These are phyloP conservation scores for Fagopyrum tataricum DNA, from an alignment of 148 eudicot genomes.

Conservation along the genomic window DNA sequence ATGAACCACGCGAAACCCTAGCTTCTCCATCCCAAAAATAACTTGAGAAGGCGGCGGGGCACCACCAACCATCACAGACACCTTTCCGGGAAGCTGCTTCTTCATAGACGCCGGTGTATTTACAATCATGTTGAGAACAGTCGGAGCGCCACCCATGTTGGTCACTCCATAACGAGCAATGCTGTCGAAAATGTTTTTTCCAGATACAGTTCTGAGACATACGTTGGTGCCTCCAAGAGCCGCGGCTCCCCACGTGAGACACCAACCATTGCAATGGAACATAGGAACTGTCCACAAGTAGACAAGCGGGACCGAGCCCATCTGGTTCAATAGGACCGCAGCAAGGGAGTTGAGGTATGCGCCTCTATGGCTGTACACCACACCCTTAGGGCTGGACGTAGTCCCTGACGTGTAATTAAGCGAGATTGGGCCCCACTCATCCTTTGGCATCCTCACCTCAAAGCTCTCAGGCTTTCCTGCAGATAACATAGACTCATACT, in stretches of 20 bases:
- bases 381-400: constrained; percentile 74
- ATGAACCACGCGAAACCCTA: constrained; percentile 33
- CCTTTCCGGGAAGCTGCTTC: constrained; percentile 21
- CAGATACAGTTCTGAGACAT: constrained; percentile 40
- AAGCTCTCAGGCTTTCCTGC: constrained; percentile 35
- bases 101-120: constrained; percentile 19
- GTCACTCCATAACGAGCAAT: constrained; percentile 43
- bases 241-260: constrained; percentile 49
- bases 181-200: constrained; percentile 32
- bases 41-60: constrained; percentile 43
- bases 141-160: constrained; percentile 57
- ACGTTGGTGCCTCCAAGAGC: constrained; percentile 62
- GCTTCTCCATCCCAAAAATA: constrained; percentile 29
- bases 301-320: constrained; percentile 35
- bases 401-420: constrained; percentile 75
- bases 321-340: constrained; percentile 35
- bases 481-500: constrained; percentile 43
- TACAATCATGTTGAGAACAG: constrained; percentile 43
- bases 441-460: constrained; percentile 36
- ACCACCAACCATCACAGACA: constrained; percentile 44
- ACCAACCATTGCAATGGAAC: constrained; percentile 77
- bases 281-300: constrained; percentile 70
- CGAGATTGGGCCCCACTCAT: constrained; percentile 59
- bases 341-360: constrained; percentile 63
- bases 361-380: constrained; percentile 65